Percentiles rank a stretch among this genome's conserved stretches.
These are phyloP conservation scores for Excoecaria agallocha DNA, from an alignment of 345 rosid species.

Conservation along the genomic window DNA sequence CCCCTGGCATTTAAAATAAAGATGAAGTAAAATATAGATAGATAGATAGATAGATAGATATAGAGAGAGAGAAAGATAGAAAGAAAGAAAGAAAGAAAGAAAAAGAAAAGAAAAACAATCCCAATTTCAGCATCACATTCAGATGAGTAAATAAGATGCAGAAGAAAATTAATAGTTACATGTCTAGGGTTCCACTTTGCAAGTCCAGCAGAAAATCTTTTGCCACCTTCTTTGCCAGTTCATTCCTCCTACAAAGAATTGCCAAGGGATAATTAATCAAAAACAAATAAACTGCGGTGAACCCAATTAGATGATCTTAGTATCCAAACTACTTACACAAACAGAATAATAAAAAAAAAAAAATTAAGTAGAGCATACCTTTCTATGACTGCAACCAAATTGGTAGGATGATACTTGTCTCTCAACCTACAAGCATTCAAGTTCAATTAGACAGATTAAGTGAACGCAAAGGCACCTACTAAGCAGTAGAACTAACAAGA, in stretches of 20 bases:
- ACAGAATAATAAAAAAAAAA: background rate
- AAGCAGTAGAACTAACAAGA: conserved; percentile 12
- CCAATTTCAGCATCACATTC: background rate
- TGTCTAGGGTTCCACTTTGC: conserved; percentile 77
- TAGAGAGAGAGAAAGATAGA: too few species aligned
- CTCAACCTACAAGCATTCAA: conserved; percentile 58
- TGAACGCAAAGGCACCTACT: conserved; percentile 8
- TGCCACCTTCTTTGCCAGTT: conserved; percentile 67
- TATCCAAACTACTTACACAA: background rate
- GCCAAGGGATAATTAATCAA: conserved; percentile 16
- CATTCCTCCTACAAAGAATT: conserved; percentile 69
- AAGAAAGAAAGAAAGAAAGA: too few species aligned
- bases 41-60: too few species aligned
- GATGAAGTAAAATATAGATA: background rate
- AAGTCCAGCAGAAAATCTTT: conserved; percentile 86
- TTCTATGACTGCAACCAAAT: conserved; percentile 71
- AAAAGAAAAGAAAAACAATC: background rate
- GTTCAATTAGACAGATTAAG: conserved; percentile 20
- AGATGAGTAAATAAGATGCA: conserved; percentile 6
- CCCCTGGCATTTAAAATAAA: conserved; percentile 48
- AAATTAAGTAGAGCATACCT: conserved; percentile 42
- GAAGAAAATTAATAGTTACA: conserved; percentile 42
- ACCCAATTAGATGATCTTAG: background rate
- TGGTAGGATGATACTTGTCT: conserved; percentile 95
- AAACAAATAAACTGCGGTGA: background rate